phyloP scores from a whole-genome alignment of 768 basidiomycete genomes.

The Trametes elegans region DNA sequence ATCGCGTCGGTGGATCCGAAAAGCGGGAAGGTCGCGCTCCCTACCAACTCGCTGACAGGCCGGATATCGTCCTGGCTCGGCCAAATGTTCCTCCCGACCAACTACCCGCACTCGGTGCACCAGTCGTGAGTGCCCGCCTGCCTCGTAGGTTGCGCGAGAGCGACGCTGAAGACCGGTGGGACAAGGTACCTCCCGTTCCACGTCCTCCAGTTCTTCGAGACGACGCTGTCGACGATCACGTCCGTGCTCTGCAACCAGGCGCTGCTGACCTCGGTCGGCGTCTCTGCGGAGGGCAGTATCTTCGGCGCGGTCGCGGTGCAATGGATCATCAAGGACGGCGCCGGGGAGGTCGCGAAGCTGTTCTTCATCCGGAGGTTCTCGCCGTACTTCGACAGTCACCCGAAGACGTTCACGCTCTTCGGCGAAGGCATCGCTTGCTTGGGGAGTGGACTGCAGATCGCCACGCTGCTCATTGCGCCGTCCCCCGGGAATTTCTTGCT shows the following conservation, averaged over 20 bases:
- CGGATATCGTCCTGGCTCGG: constrained; percentile 26
- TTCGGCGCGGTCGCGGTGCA: constrained; percentile 32
- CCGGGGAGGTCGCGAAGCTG: constrained; percentile 31
- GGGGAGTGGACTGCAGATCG: constrained; percentile 28
- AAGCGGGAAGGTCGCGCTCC: background rate
- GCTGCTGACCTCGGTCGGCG: constrained; percentile 28
- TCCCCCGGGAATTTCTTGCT: constrained; percentile 25
- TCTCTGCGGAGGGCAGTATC: constrained; percentile 30
- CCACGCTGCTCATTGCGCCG: constrained; percentile 24
- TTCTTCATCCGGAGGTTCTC: constrained; percentile 30
- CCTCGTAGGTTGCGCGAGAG: background rate
- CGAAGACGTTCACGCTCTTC: constrained; percentile 29
- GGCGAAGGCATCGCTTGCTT: constrained; percentile 23
- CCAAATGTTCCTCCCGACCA: constrained; percentile 32
- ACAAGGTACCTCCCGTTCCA: constrained; percentile 27
- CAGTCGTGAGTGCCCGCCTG: constrained; percentile 24
- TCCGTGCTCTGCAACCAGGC: constrained; percentile 32
- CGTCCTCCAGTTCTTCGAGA: constrained; percentile 28
- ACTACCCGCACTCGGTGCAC: constrained; percentile 30
- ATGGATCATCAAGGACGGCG: constrained; percentile 33
- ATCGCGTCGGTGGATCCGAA: background rate
- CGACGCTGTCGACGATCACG: constrained; percentile 24
- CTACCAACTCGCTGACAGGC: constrained; percentile 20
- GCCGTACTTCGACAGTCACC: constrained; percentile 31
- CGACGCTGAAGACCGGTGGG: background rate